Percentiles rank a stretch among this genome's conserved stretches.
These are phyloP conservation scores for Porogramme epimiltina DNA, from an alignment of 1,284 basidiomycete species.

Conservation along the genomic window DNA sequence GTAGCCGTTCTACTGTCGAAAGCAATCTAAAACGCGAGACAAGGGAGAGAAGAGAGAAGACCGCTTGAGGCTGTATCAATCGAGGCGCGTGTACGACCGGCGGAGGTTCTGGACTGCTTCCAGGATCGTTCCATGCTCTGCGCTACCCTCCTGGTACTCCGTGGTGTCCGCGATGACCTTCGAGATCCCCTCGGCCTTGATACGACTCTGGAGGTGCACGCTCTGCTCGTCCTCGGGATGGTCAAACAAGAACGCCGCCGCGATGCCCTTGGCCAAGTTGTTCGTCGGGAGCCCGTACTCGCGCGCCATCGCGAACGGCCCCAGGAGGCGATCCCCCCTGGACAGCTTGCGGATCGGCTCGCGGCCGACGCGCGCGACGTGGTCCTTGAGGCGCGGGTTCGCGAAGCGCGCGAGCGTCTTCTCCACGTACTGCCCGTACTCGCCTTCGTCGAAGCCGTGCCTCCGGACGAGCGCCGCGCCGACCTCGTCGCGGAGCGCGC, in stretches of 20 bases:
- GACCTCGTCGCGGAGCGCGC: slow-evolving; percentile 28
- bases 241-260: slow-evolving; percentile 38
- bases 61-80: no score
- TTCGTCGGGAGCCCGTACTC: slow-evolving; percentile 33
- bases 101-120: slow-evolving; percentile 26
- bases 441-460: slow-evolving; percentile 27
- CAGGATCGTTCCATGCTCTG: slow-evolving; percentile 26
- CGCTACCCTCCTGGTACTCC: slow-evolving; percentile 28
- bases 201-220: slow-evolving; percentile 30
- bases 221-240: slow-evolving; percentile 36
- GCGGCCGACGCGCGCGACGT: slow-evolving; percentile 38
- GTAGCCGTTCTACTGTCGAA: no score
- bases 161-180: slow-evolving; percentile 29
- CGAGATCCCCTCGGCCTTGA: slow-evolving; percentile 30
- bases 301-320: slow-evolving; percentile 37
- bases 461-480: slow-evolving; percentile 30
- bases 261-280: slow-evolving; percentile 37
- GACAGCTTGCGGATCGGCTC: slow-evolving; percentile 42
- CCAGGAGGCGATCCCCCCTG: slow-evolving; percentile 37
- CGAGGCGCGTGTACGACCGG: slow-evolving; percentile 2
- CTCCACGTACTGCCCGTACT: slow-evolving; percentile 37
- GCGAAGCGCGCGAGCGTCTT: slow-evolving; percentile 36
- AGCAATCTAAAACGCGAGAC: no score
- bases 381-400: slow-evolving; percentile 39
- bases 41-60: no score